Evolutionary conservation across 2,329 filamentous ascomycete species (phyloP).

Genomic region (Sarocladiaceae sp.): DNA sequence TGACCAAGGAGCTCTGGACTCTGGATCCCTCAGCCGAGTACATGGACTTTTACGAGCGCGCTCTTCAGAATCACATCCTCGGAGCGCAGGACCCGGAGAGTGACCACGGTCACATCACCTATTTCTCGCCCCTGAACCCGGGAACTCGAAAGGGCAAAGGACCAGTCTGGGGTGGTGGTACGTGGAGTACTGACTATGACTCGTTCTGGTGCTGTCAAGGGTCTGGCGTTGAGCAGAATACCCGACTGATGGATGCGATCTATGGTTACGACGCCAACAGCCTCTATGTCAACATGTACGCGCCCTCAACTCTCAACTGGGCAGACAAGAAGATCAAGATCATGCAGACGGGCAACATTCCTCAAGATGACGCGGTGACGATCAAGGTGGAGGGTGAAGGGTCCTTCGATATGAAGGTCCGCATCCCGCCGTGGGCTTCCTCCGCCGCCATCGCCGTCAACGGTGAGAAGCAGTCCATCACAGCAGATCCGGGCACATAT

Average conservation of each 20-base stretch:
- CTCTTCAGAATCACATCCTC: conserved; percentile 43
- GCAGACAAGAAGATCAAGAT: conserved; percentile 30
- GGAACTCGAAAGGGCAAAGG: conserved; percentile 42
- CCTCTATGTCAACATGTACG: conserved; percentile 44
- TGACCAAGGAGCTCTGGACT: conserved; percentile 44
- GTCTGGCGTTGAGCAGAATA: conserved; percentile 46
- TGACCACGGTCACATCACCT: conserved; percentile 43
- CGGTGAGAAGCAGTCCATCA: conserved; percentile 22
- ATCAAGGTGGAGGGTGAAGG: conserved; percentile 29
- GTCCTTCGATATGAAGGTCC: conserved; percentile 30
- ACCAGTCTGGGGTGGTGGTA: conserved; percentile 47
- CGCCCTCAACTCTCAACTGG: conserved; percentile 39
- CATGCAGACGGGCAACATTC: conserved; percentile 36
- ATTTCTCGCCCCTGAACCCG: conserved; percentile 44
- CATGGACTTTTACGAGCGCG: conserved; percentile 48
- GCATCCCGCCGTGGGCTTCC: conserved; percentile 40
- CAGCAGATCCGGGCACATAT: conserved; percentile 30
- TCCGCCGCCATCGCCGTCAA: conserved; percentile 35
- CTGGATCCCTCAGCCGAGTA: conserved; percentile 33
- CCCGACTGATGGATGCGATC: conserved; percentile 46
- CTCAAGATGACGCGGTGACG: conserved; percentile 31
- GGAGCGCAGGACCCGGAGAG: conserved; percentile 39
- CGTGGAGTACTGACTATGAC: conserved; percentile 46
- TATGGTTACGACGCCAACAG: conserved; percentile 39
- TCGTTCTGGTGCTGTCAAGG: conserved; percentile 50